A percentile compares a stretch with the other conserved stretches of the same genome.
These are phyloP conservation scores for Neonectria faginata DNA, from an alignment of 2,329 filamentous ascomycete species.

Conservation along the genomic window DNA sequence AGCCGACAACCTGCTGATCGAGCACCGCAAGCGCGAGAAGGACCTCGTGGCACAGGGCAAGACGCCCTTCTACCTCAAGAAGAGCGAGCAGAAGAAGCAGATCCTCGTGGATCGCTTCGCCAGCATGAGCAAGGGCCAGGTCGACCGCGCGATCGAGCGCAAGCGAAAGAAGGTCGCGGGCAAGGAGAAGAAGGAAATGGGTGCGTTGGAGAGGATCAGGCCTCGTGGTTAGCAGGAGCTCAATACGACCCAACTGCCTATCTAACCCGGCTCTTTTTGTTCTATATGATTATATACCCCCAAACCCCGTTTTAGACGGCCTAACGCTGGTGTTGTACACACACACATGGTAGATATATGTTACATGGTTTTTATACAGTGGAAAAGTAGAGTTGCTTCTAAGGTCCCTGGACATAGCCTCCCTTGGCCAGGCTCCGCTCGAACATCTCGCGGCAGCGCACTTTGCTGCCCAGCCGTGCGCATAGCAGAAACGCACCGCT, in stretches of 20 bases:
- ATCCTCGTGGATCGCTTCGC: slow-evolving; percentile 83
- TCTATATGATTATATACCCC: slow-evolving; percentile 26
- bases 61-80: slow-evolving; percentile 93
- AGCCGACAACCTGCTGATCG: slow-evolving; percentile 74
- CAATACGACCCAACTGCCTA: not conserved
- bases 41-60: slow-evolving; percentile 89
- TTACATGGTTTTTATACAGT: slow-evolving; percentile 28
- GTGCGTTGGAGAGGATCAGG: slow-evolving; percentile 50
- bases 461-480: slow-evolving; percentile 84
- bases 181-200: slow-evolving; percentile 85
- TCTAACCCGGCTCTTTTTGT: slow-evolving; percentile 18
- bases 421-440: slow-evolving; percentile 61
- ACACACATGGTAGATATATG: slow-evolving; percentile 23
- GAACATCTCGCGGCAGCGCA: slow-evolving; percentile 86
- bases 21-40: slow-evolving; percentile 86
- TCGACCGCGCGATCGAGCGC: slow-evolving; percentile 86
- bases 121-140: slow-evolving; percentile 85
- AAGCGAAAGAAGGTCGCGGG: slow-evolving; percentile 88
- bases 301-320: slow-evolving; percentile 19
- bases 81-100: slow-evolving; percentile 89
- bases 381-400: slow-evolving; percentile 16
- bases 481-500: slow-evolving; percentile 96
- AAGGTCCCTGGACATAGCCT: slow-evolving; percentile 43
- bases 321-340: slow-evolving; percentile 22
- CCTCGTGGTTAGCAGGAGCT: slow-evolving; percentile 25